Base-by-base conservation (phyloP, 495 filamentous ascomycete species). In the Penicillium samsonianum region DNA sequence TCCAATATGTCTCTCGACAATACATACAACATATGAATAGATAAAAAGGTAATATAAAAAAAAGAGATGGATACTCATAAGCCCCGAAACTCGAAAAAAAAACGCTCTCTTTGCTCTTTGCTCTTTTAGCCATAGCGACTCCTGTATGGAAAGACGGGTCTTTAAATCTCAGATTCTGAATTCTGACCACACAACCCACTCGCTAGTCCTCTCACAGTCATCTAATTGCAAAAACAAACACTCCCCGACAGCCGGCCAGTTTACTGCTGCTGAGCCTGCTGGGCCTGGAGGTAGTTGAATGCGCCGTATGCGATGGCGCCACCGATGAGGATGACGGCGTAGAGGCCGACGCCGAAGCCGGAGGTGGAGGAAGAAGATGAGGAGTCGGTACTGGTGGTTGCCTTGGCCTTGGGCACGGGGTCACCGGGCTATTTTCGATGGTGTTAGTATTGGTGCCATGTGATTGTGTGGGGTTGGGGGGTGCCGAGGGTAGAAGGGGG, bases 201-300 rank as follows among this genome's bases (percentile, higher is more conserved):
- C 10, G 2, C 35, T 38, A 17, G n/a, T 38, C n/a, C 35, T 14
- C 31, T 37, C 16, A 38, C 35, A 17, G 6, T 7, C 35, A 17
- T 38, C 35, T 38, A 20, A 28, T 35, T 37, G 26, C 28, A 45
- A 31, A n/a, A 47, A 47, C 9, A 16, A 25, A 44, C 23, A 28
- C 31, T 22, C 50, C 38, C 20, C 7, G 16, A 42, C 35, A 23
- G n/a, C n/a, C 23, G 12, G 14, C 25, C 19, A 33, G 20, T 54
- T 52, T 67, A 66, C 62, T 68, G 60, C 51, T 65, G 48, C 63
- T 69, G 61, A 26, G 70, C 51, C 72, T 71, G 60, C 62, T 79
- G 70, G 78, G 71, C 82, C 77, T 91, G 84, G 52, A 95, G 68
- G 81, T 95, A 96, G 75, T 95, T 87, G 81, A 91, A 98, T 55